A percentile compares a stretch with the other conserved stretches of the same genome.
Evolutionary conservation across 768 basidiomycete genomes (phyloP).

Genomic region (Collybia sp.): DNA sequence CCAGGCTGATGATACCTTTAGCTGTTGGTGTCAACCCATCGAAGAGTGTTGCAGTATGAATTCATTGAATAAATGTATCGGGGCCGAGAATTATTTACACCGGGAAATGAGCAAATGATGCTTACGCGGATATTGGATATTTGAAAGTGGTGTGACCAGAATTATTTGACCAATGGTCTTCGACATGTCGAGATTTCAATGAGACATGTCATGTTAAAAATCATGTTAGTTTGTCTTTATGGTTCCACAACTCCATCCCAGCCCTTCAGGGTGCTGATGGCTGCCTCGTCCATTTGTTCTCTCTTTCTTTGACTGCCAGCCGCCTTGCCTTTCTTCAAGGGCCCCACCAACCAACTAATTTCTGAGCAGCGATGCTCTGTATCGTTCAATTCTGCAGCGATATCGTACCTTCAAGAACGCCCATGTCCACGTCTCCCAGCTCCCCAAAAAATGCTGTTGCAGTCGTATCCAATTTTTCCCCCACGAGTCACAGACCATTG

Average conservation of each 20-base stretch:
- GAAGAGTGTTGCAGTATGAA: conserved; percentile 5
- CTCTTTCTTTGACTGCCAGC: conserved; percentile 1
- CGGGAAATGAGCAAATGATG: conserved; percentile 7
- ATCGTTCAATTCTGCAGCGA: conserved; percentile 3
- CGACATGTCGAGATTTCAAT: too few species aligned
- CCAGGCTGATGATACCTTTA: conserved; percentile 1
- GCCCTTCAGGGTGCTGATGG: conserved; percentile 4
- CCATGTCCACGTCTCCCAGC: conserved; percentile 2
- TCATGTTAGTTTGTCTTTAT: too few species aligned
- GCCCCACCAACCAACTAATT: neutral
- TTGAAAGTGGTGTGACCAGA: conserved; percentile 24
- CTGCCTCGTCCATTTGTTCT: neutral
- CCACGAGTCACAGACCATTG: conserved; percentile 6
- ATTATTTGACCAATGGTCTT: too few species aligned
- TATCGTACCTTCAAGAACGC: neutral
- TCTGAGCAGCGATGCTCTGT: conserved; percentile 4
- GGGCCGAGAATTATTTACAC: too few species aligned
- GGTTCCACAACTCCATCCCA: conserved; percentile 10
- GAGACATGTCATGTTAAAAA: too few species aligned
- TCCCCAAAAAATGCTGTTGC: too few species aligned
- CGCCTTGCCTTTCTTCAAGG: neutral
- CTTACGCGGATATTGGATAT: conserved; percentile 26
- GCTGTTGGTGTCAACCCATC: conserved; percentile 26
- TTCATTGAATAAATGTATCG: neutral
- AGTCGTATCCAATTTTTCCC: too few species aligned